Evolutionary conservation across 257 asterid genomes (phyloP), one percentile per base, ranked within the genome.

Genomic region (Primulina eburnea): DNA sequence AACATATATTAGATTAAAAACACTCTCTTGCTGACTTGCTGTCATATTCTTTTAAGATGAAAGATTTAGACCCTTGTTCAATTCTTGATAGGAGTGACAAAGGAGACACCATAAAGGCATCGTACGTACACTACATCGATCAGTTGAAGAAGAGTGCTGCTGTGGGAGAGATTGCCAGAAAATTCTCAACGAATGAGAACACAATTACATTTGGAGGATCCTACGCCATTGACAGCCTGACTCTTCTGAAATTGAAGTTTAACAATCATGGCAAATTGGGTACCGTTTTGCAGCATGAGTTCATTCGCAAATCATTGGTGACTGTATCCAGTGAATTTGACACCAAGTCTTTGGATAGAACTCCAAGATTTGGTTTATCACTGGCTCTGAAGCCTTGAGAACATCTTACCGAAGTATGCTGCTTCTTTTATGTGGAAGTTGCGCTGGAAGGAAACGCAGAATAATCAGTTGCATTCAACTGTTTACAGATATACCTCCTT

Each of bases 111-210:
- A 76, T 88, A 57, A 86, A 78, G 82, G 92, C 86, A 43, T 88
- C 92, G 18, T 84, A 81, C 69, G 68, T 86, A 61, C 90, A 86
- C 81, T 77, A 73, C 74, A 24, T 82, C n/a, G 86, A 88, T 71
- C 84, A 80, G 65, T 69, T 64, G 70, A 86, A n/a, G 70, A 86
- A n/a, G 75, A 82, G 74, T 73, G 85, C 83, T 70, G 92, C 80
- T 52, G 88, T 76, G 8, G 90, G 90, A 65, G 90, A 86, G 79
- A 81, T 86, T 7, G 43, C 82, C 8, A 75, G 95, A 72, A 83
- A 77, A 64, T 85, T 88, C 85, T 88, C 95, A 33, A 79, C 90
- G 24, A 88, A 88, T 20, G 92, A 88, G 84, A 86, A 82, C 77
- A 82, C 81, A 12, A 75, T 86, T 29, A 82, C 95, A 0, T 86